Conservation (phyloP, 306 rosid genomes). For the Acacia confusa region DNA sequence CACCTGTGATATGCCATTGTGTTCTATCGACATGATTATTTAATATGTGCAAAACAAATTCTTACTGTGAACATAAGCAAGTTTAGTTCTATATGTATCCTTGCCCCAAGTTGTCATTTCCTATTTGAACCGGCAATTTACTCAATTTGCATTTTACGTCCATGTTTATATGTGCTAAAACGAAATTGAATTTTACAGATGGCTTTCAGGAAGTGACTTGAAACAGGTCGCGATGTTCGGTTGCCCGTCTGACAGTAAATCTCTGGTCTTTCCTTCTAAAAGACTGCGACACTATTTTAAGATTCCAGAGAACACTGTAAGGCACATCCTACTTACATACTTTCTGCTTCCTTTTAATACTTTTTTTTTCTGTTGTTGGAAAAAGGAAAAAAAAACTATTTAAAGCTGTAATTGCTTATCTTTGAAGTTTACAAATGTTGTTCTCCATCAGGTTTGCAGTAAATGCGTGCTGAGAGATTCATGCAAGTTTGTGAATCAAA, state of each 20-base stretch:
- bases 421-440: constrained; percentile 6
- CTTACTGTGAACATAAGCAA: not conserved
- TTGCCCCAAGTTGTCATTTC: not conserved
- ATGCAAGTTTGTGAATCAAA: constrained; percentile 51
- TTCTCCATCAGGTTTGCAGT: constrained; percentile 43
- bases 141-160: constrained; percentile 1
- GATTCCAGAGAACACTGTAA: constrained; percentile 58
- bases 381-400: not conserved
- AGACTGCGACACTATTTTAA: constrained; percentile 61
- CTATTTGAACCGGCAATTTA: not conserved
- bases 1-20: not conserved
- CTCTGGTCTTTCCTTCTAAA: constrained; percentile 57
- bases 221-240: constrained; percentile 67
- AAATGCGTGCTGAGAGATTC: constrained; percentile 34
- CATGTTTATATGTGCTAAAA: constrained; percentile 14
- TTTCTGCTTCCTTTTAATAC: not conserved
- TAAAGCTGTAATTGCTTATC: not conserved
- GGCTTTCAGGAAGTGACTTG: constrained; percentile 79
- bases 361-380: no score
- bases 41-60: not conserved
- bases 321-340: constrained; percentile 26
- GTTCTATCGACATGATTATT: not conserved
- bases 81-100: not conserved
- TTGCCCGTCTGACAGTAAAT: constrained; percentile 52
- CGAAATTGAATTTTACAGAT: constrained; percentile 50